Conservation (phyloP, 805 yeast genomes). For the Saturnispora gosingensis region DNA sequence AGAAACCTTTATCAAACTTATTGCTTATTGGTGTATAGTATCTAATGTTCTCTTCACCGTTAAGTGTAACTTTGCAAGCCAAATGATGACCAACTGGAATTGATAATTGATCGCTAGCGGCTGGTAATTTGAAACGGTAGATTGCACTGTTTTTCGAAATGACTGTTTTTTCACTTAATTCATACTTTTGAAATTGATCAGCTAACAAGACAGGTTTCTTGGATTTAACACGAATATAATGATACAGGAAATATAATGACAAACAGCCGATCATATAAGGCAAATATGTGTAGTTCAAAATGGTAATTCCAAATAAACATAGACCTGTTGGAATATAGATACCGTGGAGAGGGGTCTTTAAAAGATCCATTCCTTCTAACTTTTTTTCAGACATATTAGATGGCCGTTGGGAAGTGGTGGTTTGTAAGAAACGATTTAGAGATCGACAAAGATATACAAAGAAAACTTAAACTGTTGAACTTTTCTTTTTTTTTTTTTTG, state of each 20-base stretch:
- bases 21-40: conserved; percentile 74
- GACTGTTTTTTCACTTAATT: conserved; percentile 64
- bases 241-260: conserved; percentile 29
- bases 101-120: conserved; percentile 50
- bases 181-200: conserved; percentile 54
- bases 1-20: conserved; percentile 59
- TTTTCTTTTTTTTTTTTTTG: not conserved
- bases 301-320: conserved; percentile 48
- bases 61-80: conserved; percentile 42
- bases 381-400: conserved; percentile 6
- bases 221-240: conserved; percentile 29
- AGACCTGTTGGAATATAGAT: conserved; percentile 61
- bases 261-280: conserved; percentile 36
- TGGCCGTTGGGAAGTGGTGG: not conserved
- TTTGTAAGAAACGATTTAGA: not conserved
- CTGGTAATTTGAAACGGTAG: conserved; percentile 58
- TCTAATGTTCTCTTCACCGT: conserved; percentile 47
- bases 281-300: conserved; percentile 42
- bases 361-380: conserved; percentile 32
- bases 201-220: conserved; percentile 35
- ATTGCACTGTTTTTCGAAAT: conserved; percentile 64
- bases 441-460: not conserved
- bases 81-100: conserved; percentile 72
- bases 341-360: conserved; percentile 68
- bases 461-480: not conserved